phyloP scores from a whole-genome alignment of 75 land plant species.

The Gnetum montanum region DNA sequence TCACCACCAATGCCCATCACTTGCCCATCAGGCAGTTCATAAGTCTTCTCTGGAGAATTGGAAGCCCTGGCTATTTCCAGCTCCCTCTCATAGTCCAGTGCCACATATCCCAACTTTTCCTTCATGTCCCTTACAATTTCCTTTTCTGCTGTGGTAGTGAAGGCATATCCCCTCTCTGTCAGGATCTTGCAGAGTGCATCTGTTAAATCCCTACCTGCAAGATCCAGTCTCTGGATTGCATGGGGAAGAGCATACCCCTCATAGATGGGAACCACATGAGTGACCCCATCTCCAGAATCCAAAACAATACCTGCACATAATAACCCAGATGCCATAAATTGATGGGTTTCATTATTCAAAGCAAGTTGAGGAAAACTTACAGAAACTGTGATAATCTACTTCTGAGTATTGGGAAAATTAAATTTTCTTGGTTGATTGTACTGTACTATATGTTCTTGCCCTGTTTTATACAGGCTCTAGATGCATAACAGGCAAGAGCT shows the following conservation, averaged over 20 bases:
- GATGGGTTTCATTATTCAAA: not conserved
- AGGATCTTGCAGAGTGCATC: slow-evolving; percentile 29
- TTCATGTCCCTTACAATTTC: slow-evolving; percentile 36
- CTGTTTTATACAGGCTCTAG: too few species aligned
- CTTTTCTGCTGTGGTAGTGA: slow-evolving; percentile 33
- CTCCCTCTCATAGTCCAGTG: slow-evolving; percentile 27
- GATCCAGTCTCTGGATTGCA: slow-evolving; percentile 22
- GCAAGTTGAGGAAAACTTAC: too few species aligned
- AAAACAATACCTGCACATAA: slow-evolving; percentile 24
- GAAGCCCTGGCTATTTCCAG: not conserved
- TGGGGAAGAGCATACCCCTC: slow-evolving; percentile 20
- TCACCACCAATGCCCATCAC: slow-evolving; percentile 14
- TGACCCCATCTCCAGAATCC: slow-evolving; percentile 29
- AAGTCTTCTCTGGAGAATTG: slow-evolving; percentile 8
- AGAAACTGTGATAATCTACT: too few species aligned
- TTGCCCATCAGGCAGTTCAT: slow-evolving; percentile 17
- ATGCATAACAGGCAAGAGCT: too few species aligned
- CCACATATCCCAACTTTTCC: slow-evolving; percentile 17
- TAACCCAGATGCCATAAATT: not conserved
- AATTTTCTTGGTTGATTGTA: too few species aligned
- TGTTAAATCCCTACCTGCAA: slow-evolving; percentile 31
- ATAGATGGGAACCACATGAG: slow-evolving; percentile 32
- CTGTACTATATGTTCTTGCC: too few species aligned
- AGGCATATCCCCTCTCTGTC: slow-evolving; percentile 25
- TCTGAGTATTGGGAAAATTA: too few species aligned